Evolutionary conservation across 331 rosid genomes (phyloP).

Genomic region (Ulmus americana): DNA sequence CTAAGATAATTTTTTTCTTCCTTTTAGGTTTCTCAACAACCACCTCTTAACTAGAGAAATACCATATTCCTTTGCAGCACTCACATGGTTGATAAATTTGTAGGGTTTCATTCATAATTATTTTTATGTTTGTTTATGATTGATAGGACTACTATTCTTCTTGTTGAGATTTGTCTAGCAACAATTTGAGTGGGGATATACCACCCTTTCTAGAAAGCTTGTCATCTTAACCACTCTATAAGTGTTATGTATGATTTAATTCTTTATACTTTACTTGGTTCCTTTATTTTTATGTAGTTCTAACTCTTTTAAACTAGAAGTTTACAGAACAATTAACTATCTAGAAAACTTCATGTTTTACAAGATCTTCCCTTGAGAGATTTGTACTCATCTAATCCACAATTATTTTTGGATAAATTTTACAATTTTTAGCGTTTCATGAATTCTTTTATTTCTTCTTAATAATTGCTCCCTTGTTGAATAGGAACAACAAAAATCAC

Average conservation of each 20-base stretch:
- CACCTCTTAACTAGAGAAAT: constrained; percentile 68
- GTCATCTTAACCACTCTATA: constrained; percentile 61
- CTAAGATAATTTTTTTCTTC: constrained; percentile 12
- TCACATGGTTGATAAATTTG: constrained; percentile 61
- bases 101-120: constrained; percentile 31
- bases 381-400: constrained; percentile 55
- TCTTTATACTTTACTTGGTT: too few species aligned
- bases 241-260: constrained; percentile 37
- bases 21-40: constrained; percentile 70
- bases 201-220: constrained; percentile 58
- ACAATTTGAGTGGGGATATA: constrained; percentile 73
- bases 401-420: constrained; percentile 12
- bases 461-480: constrained; percentile 20
- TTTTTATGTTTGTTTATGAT: constrained; percentile 4
- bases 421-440: constrained; percentile 10
- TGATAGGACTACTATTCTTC: constrained; percentile 17
- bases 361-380: constrained; percentile 69
- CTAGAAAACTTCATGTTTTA: constrained; percentile 67
- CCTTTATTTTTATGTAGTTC: too few species aligned
- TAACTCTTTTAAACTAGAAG: too few species aligned
- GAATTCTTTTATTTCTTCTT: neutral
- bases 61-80: constrained; percentile 60
- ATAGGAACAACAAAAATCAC: constrained; percentile 81
- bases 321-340: too few species aligned
- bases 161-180: constrained; percentile 72